Base-by-base conservation (phyloP, 352 stramenopile species). In the Blastocystis sp. region DNA sequence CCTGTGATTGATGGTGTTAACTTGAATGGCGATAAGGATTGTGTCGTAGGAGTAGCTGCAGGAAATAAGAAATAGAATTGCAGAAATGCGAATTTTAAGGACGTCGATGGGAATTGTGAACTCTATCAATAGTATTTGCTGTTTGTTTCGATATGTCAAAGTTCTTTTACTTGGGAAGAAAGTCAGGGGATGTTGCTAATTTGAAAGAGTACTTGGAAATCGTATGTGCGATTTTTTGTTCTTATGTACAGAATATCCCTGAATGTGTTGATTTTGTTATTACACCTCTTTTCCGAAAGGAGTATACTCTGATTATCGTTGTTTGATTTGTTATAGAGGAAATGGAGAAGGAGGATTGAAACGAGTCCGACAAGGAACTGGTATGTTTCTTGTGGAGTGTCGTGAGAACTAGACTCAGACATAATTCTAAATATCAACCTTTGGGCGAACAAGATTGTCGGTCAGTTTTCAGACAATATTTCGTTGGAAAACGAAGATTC, bases 391-490 rank as follows among this genome's bases (percentile, higher is more conserved):
- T 26, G 18, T 39, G 41, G 84, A 8, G n/a, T 41, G 23, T 43
- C 3, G 34, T 15, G 18, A 13, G 23, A 7, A 26, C n/a, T 47
- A 94, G 92, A 92, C 76, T 95, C 93, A 20, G 93, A 95, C 75
- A 84, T 96, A 39, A 93, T 96, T 39, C 90, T 96, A 87, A 92
- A 96, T 90, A 95, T 93, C 62, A 93, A 92, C 23, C 92, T 91
- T 7, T 96, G 94, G 94, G 95, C 93, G 37, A 92, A 93, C 53
- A 93, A 91, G 0, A 93, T 96, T 11, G 93, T 95, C 4, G 94
- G 94, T 23, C 91, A 92, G 54, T 56, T 96, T 15, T 96, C 93
- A 76, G 92, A 92, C 59, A 96, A 93, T 93, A 93, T 96, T 62
- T 90, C 93, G 59, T 76, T 94, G 56, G 94, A 96, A 64, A 89